A percentile compares a stretch with the other conserved stretches of the same genome.
Conservation (phyloP, 306 rosid genomes). For the Rosa rugosa region DNA sequence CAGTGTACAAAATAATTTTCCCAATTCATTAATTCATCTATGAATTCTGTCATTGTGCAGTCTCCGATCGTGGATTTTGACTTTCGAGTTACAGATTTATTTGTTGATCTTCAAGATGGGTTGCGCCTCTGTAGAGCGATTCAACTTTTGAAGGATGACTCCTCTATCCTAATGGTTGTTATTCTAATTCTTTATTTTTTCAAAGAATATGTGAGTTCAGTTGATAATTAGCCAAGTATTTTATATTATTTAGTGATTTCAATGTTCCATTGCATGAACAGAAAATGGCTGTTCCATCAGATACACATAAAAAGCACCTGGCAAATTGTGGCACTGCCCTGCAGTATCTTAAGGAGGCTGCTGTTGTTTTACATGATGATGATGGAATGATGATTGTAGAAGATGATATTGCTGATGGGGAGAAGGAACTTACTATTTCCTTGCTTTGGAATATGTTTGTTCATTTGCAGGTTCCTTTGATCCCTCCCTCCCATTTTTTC, state of each 20-base stretch:
- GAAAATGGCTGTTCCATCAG: slow-evolving; percentile 86
- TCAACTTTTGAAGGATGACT: slow-evolving; percentile 74
- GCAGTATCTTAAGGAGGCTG: slow-evolving; percentile 79
- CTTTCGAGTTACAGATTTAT: slow-evolving; percentile 70
- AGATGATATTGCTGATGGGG: slow-evolving; percentile 74
- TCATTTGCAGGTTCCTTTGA: slow-evolving; percentile 61
- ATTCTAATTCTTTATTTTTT: slow-evolving; percentile 4
- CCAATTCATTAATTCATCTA: neutral
- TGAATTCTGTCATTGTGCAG: slow-evolving; percentile 45
- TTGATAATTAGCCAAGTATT: slow-evolving; percentile 3
- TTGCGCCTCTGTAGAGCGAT: slow-evolving; percentile 76
- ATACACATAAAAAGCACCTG: slow-evolving; percentile 67
- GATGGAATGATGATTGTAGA: slow-evolving; percentile 62
- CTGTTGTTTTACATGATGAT: slow-evolving; percentile 68
- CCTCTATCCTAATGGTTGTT: slow-evolving; percentile 75
- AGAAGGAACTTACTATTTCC: slow-evolving; percentile 76
- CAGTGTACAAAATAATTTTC: neutral
- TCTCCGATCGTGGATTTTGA: slow-evolving; percentile 71
- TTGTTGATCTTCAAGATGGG: slow-evolving; percentile 86
- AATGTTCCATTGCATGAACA: slow-evolving; percentile 40
- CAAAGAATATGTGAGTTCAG: slow-evolving; percentile 19
- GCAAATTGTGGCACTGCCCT: slow-evolving; percentile 67
- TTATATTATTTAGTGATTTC: slow-evolving; percentile 30
- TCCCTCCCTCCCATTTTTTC: slow-evolving; percentile 12
- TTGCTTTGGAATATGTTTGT: slow-evolving; percentile 92